phyloP scores from a whole-genome alignment of 2,329 filamentous ascomycete species.

The Cytospora chrysosperma region DNA sequence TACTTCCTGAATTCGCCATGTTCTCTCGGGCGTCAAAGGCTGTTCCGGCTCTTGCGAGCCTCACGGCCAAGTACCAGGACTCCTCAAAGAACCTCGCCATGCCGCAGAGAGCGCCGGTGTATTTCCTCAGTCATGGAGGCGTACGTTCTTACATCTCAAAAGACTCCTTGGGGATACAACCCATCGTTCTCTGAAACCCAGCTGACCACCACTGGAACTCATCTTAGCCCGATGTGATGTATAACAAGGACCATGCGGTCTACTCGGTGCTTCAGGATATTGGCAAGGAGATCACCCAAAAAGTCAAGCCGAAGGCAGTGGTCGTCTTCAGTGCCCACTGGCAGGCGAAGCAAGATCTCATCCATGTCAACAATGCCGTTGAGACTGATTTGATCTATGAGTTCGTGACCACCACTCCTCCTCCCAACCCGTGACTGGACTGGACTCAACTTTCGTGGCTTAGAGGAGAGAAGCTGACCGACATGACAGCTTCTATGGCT shows the following conservation, averaged over 20 bases:
- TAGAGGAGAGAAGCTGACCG: conserved; percentile 25
- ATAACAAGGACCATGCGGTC: conserved; percentile 65
- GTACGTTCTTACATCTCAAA: conserved; percentile 35
- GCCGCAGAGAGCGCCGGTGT: conserved; percentile 40
- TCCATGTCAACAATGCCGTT: conserved; percentile 66
- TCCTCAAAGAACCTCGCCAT: conserved; percentile 26
- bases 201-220: not conserved
- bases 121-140: conserved; percentile 52
- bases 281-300: conserved; percentile 67
- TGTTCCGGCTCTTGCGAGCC: not conserved
- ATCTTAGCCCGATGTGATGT: conserved; percentile 66
- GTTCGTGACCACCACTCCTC: conserved; percentile 11
- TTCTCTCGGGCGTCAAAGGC: conserved; percentile 8
- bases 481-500: conserved; percentile 60
- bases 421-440: no score
- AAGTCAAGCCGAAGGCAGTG: conserved; percentile 69
- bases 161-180: no score
- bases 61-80: not conserved
- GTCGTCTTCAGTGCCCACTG: conserved; percentile 79
- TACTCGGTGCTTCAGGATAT: conserved; percentile 63
- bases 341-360: conserved; percentile 56
- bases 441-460: no score
- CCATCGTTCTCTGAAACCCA: not conserved
- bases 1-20: conserved; percentile 7
- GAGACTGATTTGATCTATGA: conserved; percentile 70